Percentiles rank a stretch among this genome's conserved stretches.
These are phyloP conservation scores for Evernia prunastri DNA, from an alignment of 495 filamentous ascomycete genomes.

Conservation along the genomic window DNA sequence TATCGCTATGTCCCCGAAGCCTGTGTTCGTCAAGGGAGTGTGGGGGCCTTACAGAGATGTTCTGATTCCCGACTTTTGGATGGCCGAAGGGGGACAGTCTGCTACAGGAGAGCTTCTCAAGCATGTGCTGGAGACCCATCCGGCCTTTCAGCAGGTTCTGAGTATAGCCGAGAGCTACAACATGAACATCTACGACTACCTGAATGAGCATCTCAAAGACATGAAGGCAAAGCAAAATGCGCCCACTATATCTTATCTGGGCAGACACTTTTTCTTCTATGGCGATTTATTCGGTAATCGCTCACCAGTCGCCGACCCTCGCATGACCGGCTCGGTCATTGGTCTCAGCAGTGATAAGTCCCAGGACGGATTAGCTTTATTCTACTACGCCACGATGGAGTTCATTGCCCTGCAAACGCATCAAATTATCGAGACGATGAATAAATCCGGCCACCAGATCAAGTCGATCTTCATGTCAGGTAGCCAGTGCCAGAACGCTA, in stretches of 20 bases:
- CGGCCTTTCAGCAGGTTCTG: constrained; percentile 70
- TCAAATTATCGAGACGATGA: constrained; percentile 93
- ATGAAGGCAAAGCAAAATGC: constrained; percentile 60
- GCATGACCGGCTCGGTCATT: constrained; percentile 83
- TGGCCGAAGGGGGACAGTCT: constrained; percentile 93
- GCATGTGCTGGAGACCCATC: constrained; percentile 89
- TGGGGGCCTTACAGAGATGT: constrained; percentile 97
- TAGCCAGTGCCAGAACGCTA: constrained; percentile 89
- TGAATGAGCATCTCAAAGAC: constrained; percentile 80
- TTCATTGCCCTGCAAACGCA: constrained; percentile 95
- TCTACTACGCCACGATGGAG: constrained; percentile 92
- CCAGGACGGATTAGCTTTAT: constrained; percentile 76
- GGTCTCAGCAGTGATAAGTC: constrained; percentile 79
- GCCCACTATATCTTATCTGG: constrained; percentile 74
- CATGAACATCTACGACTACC: constrained; percentile 84
- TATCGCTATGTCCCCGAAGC: constrained; percentile 84
- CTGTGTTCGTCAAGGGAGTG: constrained; percentile 87
- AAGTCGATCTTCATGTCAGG: constrained; percentile 96
- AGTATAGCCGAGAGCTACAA: constrained; percentile 71
- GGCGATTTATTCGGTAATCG: constrained; percentile 98
- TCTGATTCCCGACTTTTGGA: constrained; percentile 83
- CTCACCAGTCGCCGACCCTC: constrained; percentile 83
- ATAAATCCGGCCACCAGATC: constrained; percentile 73
- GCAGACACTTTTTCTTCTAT: constrained; percentile 94
- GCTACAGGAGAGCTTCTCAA: constrained; percentile 92